These are phyloP conservation scores for Pythium dissotocum DNA, from an alignment of 352 stramenopile genomes.

Conservation along the genomic window DNA sequence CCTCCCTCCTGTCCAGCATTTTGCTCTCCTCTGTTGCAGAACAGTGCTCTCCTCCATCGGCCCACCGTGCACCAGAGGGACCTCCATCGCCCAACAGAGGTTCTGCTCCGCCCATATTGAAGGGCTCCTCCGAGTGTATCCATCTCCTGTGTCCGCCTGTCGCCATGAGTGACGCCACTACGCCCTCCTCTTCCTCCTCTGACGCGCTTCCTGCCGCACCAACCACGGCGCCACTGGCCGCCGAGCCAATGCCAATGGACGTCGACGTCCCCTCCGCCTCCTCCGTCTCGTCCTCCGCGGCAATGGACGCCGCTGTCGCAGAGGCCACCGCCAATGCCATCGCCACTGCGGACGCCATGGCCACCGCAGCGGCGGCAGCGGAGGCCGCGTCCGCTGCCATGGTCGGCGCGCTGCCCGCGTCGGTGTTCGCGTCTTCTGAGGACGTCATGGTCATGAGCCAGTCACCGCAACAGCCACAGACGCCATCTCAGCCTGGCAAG, in stretches of 20 bases:
- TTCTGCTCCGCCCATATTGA: slow-evolving; percentile 22
- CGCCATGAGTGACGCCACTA: slow-evolving; percentile 15
- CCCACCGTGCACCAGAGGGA: slow-evolving; percentile 22
- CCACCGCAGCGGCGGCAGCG: slow-evolving; percentile 1
- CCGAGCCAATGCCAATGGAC: background rate
- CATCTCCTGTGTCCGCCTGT: slow-evolving; percentile 13
- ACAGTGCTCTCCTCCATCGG: background rate
- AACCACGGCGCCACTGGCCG: background rate
- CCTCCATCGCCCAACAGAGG: slow-evolving; percentile 31
- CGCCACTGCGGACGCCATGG: slow-evolving; percentile 14
- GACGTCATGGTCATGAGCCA: slow-evolving; percentile 8
- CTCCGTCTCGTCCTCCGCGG: background rate
- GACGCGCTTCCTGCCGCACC: background rate
- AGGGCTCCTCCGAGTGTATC: slow-evolving; percentile 19
- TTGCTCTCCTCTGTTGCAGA: background rate
- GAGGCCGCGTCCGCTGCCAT: slow-evolving; percentile 2
- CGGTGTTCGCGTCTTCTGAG: slow-evolving; percentile 4
- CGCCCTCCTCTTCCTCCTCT: background rate
- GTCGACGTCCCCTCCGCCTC: background rate
- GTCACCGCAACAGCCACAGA: slow-evolving; percentile 8
- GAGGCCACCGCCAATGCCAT: background rate
- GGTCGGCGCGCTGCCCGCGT: background rate
- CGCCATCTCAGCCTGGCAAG: slow-evolving; percentile 9
- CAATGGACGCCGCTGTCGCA: slow-evolving; percentile 7
- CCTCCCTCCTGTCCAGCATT: background rate